A percentile compares a stretch with the other conserved stretches of the same genome.
Evolutionary conservation across 2,329 filamentous ascomycete genomes (phyloP).

Genomic region (Bipolaris cookei): DNA sequence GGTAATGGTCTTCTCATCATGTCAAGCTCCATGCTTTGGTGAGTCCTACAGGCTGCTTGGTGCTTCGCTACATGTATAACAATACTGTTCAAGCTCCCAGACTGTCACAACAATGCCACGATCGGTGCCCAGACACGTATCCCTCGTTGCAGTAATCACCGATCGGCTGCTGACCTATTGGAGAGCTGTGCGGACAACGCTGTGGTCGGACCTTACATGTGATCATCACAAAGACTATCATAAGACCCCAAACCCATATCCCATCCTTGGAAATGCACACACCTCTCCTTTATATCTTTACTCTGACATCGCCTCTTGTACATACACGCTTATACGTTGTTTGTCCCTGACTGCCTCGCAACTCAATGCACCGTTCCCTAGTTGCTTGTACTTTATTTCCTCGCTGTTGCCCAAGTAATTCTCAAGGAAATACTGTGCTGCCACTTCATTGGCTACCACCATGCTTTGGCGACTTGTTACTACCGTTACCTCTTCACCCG

Average conservation of each 20-base stretch:
- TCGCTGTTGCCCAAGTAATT: constrained; percentile 4
- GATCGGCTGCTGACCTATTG: background rate
- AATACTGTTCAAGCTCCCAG: background rate
- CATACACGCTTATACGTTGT: constrained; percentile 1
- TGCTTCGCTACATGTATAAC: background rate
- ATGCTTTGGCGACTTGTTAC: constrained; percentile 3
- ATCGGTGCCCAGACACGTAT: background rate
- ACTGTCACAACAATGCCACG: background rate
- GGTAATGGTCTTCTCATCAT: background rate
- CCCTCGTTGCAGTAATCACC: background rate
- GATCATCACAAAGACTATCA: background rate
- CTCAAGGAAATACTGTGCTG: constrained; percentile 13
- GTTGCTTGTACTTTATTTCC: constrained; percentile 6
- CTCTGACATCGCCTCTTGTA: constrained; percentile 10
- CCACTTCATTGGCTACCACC: constrained; percentile 11
- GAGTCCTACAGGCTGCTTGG: too few species aligned
- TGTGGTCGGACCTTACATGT: constrained; percentile 6
- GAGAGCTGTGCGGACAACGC: background rate
- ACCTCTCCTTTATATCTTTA: background rate
- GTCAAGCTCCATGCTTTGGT: background rate
- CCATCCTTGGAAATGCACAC: background rate
- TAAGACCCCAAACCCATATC: constrained; percentile 3
- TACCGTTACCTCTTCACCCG: constrained; percentile 3
- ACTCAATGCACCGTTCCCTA: constrained; percentile 9
- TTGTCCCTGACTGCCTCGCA: constrained; percentile 8